phyloP scores from a whole-genome alignment of 164 flowering plant species.

The Umbilicus rupestris region DNA sequence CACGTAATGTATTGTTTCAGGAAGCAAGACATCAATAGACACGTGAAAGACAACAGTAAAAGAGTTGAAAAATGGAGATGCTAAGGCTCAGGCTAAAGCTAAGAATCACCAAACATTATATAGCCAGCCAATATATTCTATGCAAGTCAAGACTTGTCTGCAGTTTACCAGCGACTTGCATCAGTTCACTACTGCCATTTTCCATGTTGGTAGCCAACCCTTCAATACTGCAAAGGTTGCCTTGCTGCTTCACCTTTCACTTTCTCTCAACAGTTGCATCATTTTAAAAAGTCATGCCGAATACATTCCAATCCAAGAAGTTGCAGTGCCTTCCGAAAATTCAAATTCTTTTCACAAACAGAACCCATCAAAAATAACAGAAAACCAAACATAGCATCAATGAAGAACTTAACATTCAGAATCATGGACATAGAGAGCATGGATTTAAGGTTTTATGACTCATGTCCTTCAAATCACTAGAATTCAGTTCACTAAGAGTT shows the following conservation, averaged over 20 bases:
- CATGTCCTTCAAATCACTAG: not conserved
- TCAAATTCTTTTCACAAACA: too few species aligned
- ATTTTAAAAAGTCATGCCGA: not conserved
- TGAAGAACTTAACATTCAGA: not conserved
- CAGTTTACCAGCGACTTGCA: not conserved
- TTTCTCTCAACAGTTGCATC: not conserved
- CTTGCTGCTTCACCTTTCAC: not conserved
- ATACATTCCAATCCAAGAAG: not conserved
- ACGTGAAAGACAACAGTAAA: not conserved
- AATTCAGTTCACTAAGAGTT: not conserved
- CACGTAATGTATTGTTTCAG: not conserved
- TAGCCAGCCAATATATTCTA: not conserved
- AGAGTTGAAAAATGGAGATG: conserved; percentile 3
- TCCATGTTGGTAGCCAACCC: not conserved
- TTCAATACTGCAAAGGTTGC: not conserved
- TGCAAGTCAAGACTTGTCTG: not conserved
- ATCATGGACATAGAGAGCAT: not conserved
- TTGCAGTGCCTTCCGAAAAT: too few species aligned
- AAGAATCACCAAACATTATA: not conserved
- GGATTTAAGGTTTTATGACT: not conserved
- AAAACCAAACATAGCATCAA: not conserved
- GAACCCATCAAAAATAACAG: not conserved
- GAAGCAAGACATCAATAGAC: not conserved
- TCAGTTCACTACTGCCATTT: not conserved
- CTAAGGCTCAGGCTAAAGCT: not conserved